These are phyloP conservation scores for Ophiostoma tasmaniense DNA, from an alignment of 2,329 filamentous ascomycete genomes.

Conservation along the genomic window DNA sequence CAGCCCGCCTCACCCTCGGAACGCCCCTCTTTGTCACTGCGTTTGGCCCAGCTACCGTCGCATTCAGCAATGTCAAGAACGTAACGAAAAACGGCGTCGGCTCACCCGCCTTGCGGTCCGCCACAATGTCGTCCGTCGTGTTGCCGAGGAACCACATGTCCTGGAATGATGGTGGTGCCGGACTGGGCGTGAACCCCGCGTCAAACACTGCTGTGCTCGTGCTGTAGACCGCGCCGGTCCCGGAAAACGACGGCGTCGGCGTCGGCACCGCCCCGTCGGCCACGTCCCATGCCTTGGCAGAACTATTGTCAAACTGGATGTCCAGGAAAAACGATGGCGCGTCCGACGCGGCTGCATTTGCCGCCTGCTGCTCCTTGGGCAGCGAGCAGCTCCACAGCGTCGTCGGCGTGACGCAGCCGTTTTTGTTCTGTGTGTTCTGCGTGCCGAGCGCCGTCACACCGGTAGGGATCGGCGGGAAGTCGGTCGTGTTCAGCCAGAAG, in stretches of 20 bases:
- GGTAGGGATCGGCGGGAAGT: constrained; percentile 78
- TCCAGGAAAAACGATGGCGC: constrained; percentile 74
- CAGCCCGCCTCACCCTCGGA: constrained; percentile 15
- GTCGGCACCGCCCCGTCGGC: constrained; percentile 30
- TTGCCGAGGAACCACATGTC: constrained; percentile 79
- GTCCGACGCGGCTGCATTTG: constrained; percentile 52
- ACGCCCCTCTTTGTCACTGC: constrained; percentile 19
- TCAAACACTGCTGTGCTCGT: constrained; percentile 14
- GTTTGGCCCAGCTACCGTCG: constrained; percentile 25
- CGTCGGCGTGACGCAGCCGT: constrained; percentile 61
- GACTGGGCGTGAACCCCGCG: constrained; percentile 40
- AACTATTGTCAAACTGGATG: constrained; percentile 62
- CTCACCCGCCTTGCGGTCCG: constrained; percentile 67
- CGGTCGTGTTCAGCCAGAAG: constrained; percentile 75
- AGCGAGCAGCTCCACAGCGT: constrained; percentile 81
- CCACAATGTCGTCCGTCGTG: constrained; percentile 66
- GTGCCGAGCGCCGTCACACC: constrained; percentile 73
- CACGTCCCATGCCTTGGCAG: constrained; percentile 42
- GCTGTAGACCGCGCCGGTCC: background rate
- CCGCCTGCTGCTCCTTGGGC: constrained; percentile 65
- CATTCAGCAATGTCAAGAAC: constrained; percentile 45
- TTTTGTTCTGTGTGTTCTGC: constrained; percentile 53
- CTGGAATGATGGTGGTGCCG: constrained; percentile 49
- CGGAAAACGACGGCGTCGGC: constrained; percentile 1
- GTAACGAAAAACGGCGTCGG: constrained; percentile 83